Evolutionary conservation across 1,284 basidiomycete species (phyloP).

Genomic region (Phylloporus gajari): DNA sequence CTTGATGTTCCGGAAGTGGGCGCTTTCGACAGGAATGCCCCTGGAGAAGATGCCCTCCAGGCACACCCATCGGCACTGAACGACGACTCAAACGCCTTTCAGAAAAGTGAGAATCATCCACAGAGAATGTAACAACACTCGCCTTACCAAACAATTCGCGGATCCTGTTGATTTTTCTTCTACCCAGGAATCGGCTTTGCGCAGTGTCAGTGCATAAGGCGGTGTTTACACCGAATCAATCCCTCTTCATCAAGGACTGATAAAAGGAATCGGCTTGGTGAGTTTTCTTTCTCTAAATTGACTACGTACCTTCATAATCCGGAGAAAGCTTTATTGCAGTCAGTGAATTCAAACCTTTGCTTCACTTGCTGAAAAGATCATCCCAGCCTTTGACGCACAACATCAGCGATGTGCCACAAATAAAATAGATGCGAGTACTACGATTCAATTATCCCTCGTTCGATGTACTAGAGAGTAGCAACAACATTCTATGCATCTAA

Average conservation of each 20-base stretch:
- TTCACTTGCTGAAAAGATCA: conserved; percentile 95
- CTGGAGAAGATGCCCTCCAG: conserved; percentile 99
- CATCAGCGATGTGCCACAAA: conserved; percentile 22
- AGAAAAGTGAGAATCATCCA: conserved; percentile 21
- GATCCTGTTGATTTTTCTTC: conserved; percentile 93
- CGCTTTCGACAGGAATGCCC: conserved; percentile 96
- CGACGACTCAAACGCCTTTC: conserved; percentile 97
- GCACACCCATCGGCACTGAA: conserved; percentile 99
- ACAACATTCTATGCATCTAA: no score
- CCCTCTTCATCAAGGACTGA: conserved; percentile 93
- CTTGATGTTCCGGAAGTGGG: conserved; percentile 99
- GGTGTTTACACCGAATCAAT: conserved; percentile 18
- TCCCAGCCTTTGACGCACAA: conserved; percentile 87
- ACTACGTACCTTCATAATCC: conserved; percentile 85
- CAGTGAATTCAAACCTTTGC: conserved; percentile 95
- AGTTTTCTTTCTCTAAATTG: not conserved
- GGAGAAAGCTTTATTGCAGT: conserved; percentile 97
- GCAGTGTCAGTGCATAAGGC: conserved; percentile 25
- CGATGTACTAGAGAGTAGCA: no score
- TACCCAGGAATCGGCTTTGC: conserved; percentile 88
- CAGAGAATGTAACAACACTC: not conserved
- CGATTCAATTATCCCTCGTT: no score
- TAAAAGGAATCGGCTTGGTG: conserved; percentile 20
- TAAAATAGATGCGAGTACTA: not conserved
- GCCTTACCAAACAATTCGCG: conserved; percentile 91